Evolutionary conservation across 352 stramenopile genomes (phyloP), one percentile per base, ranked within the genome.

Genomic region (Pythium coloratum): DNA sequence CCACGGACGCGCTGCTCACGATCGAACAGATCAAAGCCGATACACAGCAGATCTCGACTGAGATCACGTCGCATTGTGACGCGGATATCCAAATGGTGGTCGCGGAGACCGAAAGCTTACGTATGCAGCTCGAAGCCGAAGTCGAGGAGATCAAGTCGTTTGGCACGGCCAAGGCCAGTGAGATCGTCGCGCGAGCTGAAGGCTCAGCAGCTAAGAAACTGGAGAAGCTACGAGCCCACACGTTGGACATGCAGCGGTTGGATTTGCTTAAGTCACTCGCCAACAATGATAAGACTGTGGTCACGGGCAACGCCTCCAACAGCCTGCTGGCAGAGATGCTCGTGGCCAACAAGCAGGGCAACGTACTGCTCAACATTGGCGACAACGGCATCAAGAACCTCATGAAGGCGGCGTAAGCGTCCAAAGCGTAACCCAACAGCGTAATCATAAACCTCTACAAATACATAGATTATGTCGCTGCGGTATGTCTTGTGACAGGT

Each of bases 311-410:
- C n/a, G 73, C 70, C 7, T 78, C 72, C 20, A 83, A 82, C 58
- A 85, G 72, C 62, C 47, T 87, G 30, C 59, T 89, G 10, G 75
- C 80, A 7, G 81, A 89, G 63, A 71, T 89, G 60, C 70, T 89
- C 59, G 76, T 87, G 18, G 78, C 78, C 10, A 83, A 89, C 59
- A 77, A 75, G 26, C 76, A 89, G 58, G 70, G 64, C 44, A 84
- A 77, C 36, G 53, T 89, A 2, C 72, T 89, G 53, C 59, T 89
- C 7, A 87, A 84, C 51, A 26, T 84, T 30, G 75, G 63, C 42
- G 67, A 73, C 4, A 57, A 60, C 28, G 68, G 58, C 32, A 51
- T 75, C 55, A 70, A 75, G 59, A 54, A 54, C 38, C 58, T 75
- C 24, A 75, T 73, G 61, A 73, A 73, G 42, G 50, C 36, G 1